Percentiles rank a stretch among this genome's conserved stretches.
These are phyloP conservation scores for Physocladia obscura DNA, from an alignment of 192 early-diverging fungal genomes.

Conservation along the genomic window DNA sequence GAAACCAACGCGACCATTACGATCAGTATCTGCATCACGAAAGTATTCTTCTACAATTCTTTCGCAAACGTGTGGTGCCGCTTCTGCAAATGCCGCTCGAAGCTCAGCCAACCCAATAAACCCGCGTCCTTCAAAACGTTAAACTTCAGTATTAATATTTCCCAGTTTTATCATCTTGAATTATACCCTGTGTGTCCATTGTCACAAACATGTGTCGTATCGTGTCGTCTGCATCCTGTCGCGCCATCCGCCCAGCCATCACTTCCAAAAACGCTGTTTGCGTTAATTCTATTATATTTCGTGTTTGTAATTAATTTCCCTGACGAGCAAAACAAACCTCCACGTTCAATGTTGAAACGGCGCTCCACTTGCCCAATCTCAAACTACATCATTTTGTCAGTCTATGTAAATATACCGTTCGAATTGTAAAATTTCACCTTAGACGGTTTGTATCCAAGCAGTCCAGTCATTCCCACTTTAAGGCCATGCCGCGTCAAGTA, in stretches of 20 bases:
- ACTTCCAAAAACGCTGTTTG: slow-evolving; percentile 26
- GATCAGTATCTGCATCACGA: slow-evolving; percentile 27
- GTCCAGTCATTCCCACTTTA: slow-evolving; percentile 33
- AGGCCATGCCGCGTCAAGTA: slow-evolving; percentile 32
- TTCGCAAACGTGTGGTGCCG: slow-evolving; percentile 19
- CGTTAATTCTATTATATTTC: slow-evolving; percentile 25
- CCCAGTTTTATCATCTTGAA: neutral
- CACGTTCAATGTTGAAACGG: slow-evolving; percentile 1
- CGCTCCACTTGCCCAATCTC: slow-evolving; percentile 5
- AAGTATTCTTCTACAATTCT: slow-evolving; percentile 30
- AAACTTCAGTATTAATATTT: too few species aligned
- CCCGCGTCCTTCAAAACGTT: slow-evolving; percentile 36
- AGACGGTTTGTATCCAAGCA: slow-evolving; percentile 45
- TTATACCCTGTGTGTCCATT: slow-evolving; percentile 22
- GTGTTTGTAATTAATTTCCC: neutral
- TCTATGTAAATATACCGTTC: neutral
- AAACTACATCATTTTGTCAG: slow-evolving; percentile 9
- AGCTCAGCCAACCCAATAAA: slow-evolving; percentile 31
- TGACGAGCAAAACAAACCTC: neutral
- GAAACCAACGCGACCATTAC: slow-evolving; percentile 34
- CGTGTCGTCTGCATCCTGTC: slow-evolving; percentile 16
- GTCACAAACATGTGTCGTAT: slow-evolving; percentile 37
- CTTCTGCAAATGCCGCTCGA: neutral
- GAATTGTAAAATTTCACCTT: slow-evolving; percentile 19
- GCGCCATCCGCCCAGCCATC: neutral